Base-by-base conservation (phyloP, 495 filamentous ascomycete species). In the Penicillium fimorum region DNA sequence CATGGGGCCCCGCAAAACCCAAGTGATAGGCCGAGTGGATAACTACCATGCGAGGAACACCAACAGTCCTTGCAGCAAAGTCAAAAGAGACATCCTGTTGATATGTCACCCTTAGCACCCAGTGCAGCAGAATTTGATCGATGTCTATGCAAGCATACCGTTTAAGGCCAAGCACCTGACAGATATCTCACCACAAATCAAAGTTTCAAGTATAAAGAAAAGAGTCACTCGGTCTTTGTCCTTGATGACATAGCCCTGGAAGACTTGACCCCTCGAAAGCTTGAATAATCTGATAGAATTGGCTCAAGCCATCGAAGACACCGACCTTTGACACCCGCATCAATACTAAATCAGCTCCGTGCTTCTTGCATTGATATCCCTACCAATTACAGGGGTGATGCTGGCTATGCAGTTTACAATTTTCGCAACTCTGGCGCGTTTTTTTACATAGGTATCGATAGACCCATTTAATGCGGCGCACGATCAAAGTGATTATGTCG, bases 81-180 rank as follows among this genome's bases (percentile, higher is more conserved):
- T 83, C 79, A 38, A 82, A 60, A 25, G 73, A 79, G 17, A 75
- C 63, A 83, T 75, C 22, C 70, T 68, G 25, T 22, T 73, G 58
- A 47, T 78, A 38, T 32, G 67, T 66, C 15, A 57, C 63, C 25
- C 72, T 72, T 48, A 76, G 66, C 18, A 49, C 62, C 10, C 69
- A 7, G 60, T 62, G 69, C 7, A 65, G 70, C 37, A 78, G 56
- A 51, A 65, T 4, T 63, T 60, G 42, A 72, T 71, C 1, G 67
- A 73, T 7, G 76, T 58, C 9, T 77, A 70, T 48, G 75, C 73
- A 47, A 76, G 15, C 2, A 3, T 38, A 9, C 35, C 6, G 35
- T 5, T 38, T 9, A 38, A 15, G 35, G n/a, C n/a, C n/a, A 8
- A 6, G 15, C 1, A 55, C 32, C 43, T 45, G 15, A 61, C 56